Evolutionary conservation across 1,139 yeast genomes (phyloP).

Genomic region (Spencermartinsiella ligniputridi): DNA sequence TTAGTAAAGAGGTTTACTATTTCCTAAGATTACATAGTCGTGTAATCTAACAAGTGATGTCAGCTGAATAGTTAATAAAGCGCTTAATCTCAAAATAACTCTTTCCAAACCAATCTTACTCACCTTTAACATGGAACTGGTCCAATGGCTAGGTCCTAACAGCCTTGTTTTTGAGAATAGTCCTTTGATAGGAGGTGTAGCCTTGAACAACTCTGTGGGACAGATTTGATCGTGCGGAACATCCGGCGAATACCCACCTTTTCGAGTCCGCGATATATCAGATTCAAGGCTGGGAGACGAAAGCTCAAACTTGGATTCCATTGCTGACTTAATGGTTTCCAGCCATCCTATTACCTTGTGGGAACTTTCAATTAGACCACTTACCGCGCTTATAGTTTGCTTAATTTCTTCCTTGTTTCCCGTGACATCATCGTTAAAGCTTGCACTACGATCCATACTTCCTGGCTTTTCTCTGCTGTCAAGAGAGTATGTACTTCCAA

Average conservation of each 20-base stretch:
- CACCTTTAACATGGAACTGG: not conserved
- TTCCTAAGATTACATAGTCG: not conserved
- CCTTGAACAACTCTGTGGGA: not conserved
- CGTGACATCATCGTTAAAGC: too few relatives aligned
- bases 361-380: not conserved
- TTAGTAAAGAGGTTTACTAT: not conserved
- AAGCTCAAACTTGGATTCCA: too few relatives aligned
- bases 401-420: too few relatives aligned
- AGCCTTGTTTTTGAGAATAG: conserved; percentile 1
- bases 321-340: not conserved
- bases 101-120: too few relatives aligned
- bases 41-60: not conserved
- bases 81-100: too few relatives aligned
- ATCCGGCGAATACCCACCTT: too few relatives aligned
- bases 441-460: too few relatives aligned
- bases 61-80: too few relatives aligned
- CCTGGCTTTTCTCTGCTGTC: too few relatives aligned
- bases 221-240: not conserved
- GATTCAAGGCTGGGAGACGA: too few relatives aligned
- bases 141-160: conserved; percentile 2
- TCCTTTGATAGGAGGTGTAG: not conserved
- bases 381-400: not conserved
- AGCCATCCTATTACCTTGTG: not conserved
- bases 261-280: too few relatives aligned
- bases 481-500: too few relatives aligned